Conservation (phyloP, 1,284 basidiomycete genomes). For the Lentinula novae-zelandiae region DNA sequence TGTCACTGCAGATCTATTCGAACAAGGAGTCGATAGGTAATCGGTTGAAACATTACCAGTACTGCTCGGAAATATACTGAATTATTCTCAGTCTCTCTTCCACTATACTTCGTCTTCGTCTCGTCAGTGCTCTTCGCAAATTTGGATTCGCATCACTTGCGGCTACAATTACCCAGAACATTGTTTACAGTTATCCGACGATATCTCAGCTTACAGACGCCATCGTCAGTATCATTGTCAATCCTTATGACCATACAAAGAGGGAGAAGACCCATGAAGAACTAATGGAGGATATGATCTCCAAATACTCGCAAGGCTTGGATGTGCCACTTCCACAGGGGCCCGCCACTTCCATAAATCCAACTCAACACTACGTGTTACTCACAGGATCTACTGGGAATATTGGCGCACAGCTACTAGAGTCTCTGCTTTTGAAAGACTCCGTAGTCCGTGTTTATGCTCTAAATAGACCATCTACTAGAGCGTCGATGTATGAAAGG, state of each 20-base stretch:
- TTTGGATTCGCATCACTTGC: neutral
- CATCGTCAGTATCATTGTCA: neutral
- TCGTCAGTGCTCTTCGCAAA: conserved; percentile 28
- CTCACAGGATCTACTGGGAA: conserved; percentile 33
- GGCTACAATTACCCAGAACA: conserved; percentile 17
- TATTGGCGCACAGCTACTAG: conserved; percentile 30
- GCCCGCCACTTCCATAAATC: conserved; percentile 14
- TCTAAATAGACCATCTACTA: conserved; percentile 23
- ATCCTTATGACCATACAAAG: neutral
- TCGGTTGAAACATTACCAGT: neutral
- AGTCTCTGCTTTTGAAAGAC: conserved; percentile 22
- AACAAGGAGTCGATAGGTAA: conserved; percentile 28
- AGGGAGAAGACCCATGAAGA: neutral
- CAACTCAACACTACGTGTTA: conserved; percentile 21
- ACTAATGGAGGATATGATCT: neutral
- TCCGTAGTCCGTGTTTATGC: conserved; percentile 28
- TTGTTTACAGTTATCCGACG: conserved; percentile 34
- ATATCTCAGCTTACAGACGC: conserved; percentile 23
- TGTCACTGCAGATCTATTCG: conserved; percentile 13
- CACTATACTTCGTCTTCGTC: conserved; percentile 36
- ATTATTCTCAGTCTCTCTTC: conserved; percentile 15
- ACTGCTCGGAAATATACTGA: neutral
- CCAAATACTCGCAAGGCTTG: conserved; percentile 1
- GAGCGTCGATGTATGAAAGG: conserved; percentile 12
- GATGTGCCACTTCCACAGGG: neutral